These are phyloP conservation scores for Beauveria brongniartii DNA, from an alignment of 2,329 filamentous ascomycete genomes.

Conservation along the genomic window DNA sequence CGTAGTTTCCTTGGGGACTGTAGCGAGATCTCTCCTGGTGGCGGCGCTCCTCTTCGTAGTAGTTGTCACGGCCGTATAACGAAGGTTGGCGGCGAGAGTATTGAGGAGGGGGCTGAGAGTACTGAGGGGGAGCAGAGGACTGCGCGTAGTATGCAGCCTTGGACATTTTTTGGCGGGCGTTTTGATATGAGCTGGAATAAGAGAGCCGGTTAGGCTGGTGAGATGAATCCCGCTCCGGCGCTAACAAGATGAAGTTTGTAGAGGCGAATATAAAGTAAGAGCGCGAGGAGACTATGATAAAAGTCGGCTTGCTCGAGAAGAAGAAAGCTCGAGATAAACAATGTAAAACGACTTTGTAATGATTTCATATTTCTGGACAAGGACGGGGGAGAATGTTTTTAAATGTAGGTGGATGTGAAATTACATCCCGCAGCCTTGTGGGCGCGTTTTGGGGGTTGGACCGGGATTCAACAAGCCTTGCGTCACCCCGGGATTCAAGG, in stretches of 20 bases:
- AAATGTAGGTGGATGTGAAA: slow-evolving; percentile 7
- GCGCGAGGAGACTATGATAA: neutral
- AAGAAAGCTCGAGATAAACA: neutral
- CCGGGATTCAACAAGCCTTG: slow-evolving; percentile 5
- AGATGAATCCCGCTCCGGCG: slow-evolving; percentile 4
- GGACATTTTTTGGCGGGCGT: slow-evolving; percentile 1
- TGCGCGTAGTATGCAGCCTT: slow-evolving; percentile 9
- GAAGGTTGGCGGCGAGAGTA: slow-evolving; percentile 5
- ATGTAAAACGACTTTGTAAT: neutral
- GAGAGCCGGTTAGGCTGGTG: slow-evolving; percentile 1
- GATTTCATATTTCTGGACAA: neutral
- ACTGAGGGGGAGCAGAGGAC: slow-evolving; percentile 6
- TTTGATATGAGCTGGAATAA: neutral
- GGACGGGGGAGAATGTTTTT: slow-evolving; percentile 8
- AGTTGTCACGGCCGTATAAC: slow-evolving; percentile 1
- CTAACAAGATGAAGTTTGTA: neutral
- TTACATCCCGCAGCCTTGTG: slow-evolving; percentile 4
- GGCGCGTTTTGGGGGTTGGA: neutral
- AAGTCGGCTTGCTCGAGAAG: neutral
- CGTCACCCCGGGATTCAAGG: neutral
- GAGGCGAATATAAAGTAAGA: neutral
- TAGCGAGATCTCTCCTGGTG: slow-evolving; percentile 4
- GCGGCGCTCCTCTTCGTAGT: slow-evolving; percentile 9
- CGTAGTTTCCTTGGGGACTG: slow-evolving; percentile 1
- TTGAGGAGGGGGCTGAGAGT: slow-evolving; percentile 9